These are phyloP conservation scores for Termitomyces sp. DNA, from an alignment of 768 basidiomycete species.

Conservation along the genomic window DNA sequence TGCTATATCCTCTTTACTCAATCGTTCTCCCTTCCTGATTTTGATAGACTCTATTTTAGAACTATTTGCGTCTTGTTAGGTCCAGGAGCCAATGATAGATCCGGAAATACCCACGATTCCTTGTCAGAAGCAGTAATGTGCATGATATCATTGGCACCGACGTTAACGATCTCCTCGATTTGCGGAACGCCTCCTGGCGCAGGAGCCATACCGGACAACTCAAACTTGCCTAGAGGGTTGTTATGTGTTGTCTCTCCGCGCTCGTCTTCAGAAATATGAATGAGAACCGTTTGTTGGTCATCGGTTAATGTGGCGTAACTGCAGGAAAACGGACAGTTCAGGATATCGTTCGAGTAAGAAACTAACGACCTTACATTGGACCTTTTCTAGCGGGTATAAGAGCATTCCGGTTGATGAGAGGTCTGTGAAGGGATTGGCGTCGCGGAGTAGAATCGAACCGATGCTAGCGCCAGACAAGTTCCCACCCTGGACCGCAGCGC, in stretches of 20 bases:
- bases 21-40: constrained; percentile 62
- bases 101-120: constrained; percentile 63
- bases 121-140: constrained; percentile 81
- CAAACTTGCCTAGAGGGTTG: constrained; percentile 86
- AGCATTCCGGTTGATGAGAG: constrained; percentile 43
- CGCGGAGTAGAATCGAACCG: constrained; percentile 42
- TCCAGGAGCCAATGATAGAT: not conserved
- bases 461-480: constrained; percentile 59
- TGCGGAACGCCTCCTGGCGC: constrained; percentile 88
- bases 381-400: constrained; percentile 48
- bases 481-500: constrained; percentile 66
- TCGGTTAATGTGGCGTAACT: constrained; percentile 86
- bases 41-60: constrained; percentile 79
- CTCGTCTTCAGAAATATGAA: constrained; percentile 89
- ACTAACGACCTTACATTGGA: constrained; percentile 25
- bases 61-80: constrained; percentile 16
- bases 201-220: constrained; percentile 85
- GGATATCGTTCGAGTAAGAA: not conserved
- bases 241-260: constrained; percentile 88
- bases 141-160: constrained; percentile 83
- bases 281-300: constrained; percentile 85
- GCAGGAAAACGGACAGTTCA: not conserved
- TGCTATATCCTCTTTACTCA: constrained; percentile 50
- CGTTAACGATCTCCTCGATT: constrained; percentile 87
- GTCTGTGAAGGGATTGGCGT: constrained; percentile 47